Percentiles rank a stretch among this genome's conserved stretches.
Evolutionary conservation across 2,329 filamentous ascomycete species (phyloP).

Genomic region (Fusarium musae): DNA sequence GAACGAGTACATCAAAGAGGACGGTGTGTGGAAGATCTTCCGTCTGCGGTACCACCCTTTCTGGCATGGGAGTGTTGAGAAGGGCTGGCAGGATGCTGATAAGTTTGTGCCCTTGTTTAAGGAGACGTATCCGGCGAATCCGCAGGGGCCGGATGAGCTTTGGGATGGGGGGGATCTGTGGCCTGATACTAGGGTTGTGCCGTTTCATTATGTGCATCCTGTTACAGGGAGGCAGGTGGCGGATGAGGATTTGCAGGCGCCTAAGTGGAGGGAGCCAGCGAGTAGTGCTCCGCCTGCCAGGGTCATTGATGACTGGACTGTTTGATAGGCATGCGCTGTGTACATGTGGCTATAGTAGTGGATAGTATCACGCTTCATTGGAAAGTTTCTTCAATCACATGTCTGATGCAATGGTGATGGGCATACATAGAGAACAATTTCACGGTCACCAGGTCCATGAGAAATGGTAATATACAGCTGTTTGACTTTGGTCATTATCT

Average conservation of each 20-base stretch:
- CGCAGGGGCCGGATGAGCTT: background rate
- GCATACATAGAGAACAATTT: too few relatives aligned
- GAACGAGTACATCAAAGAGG: background rate
- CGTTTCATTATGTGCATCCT: background rate
- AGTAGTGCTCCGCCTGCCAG: background rate
- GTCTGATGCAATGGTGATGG: too few relatives aligned
- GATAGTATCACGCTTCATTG: background rate
- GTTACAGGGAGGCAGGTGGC: background rate
- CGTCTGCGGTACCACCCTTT: background rate
- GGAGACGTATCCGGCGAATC: background rate
- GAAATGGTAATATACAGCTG: too few relatives aligned
- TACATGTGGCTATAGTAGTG: background rate
- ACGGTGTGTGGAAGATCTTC: background rate
- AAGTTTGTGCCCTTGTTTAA: background rate
- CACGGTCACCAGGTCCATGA: too few relatives aligned
- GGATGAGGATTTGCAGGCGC: background rate
- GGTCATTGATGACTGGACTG: background rate
- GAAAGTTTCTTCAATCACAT: fast-evolving
- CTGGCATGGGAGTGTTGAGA: background rate
- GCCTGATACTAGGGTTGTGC: background rate
- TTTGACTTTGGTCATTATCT: too few relatives aligned
- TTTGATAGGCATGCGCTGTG: background rate
- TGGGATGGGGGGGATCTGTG: background rate
- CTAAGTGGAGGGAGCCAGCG: background rate
- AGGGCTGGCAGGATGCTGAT: background rate